Percentiles rank a stretch among this genome's conserved stretches.
Evolutionary conservation across 2,329 filamentous ascomycete species (phyloP).

Genomic region (Sporothrix humicola): DNA sequence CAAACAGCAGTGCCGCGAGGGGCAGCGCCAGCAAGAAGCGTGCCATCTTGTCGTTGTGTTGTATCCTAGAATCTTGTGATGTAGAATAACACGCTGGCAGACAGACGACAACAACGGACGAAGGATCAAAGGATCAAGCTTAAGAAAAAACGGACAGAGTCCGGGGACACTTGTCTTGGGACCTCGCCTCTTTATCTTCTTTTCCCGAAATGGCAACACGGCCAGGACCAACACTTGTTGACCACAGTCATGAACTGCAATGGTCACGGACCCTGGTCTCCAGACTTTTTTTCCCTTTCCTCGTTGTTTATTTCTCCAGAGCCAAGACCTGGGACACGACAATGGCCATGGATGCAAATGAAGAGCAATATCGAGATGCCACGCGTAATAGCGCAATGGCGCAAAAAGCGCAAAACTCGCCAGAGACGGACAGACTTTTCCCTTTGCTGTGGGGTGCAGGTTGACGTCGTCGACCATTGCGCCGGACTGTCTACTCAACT

Average conservation of each 20-base stretch:
- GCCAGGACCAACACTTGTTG: not conserved
- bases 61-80: too few species aligned
- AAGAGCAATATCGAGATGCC: slow-evolving; percentile 12
- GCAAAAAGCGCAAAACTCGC: not conserved
- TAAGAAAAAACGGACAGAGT: not conserved
- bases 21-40: not conserved
- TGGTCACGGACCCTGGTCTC: not conserved
- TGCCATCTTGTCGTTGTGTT: slow-evolving; percentile 11
- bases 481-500: not conserved
- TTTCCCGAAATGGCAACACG: too few species aligned
- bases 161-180: not conserved
- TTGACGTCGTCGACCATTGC: not conserved
- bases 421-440: not conserved
- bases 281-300: not conserved
- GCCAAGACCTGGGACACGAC: not conserved
- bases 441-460: not conserved
- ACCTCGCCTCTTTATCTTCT: not conserved
- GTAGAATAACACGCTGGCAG: too few species aligned
- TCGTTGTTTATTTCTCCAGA: not conserved
- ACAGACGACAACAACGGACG: not conserved
- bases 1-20: slow-evolving; percentile 10
- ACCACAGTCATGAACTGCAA: not conserved
- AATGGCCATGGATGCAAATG: not conserved
- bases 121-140: not conserved
- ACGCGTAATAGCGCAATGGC: not conserved